Percentiles rank a stretch among this genome's conserved stretches.
phyloP scores from a whole-genome alignment of 2,329 filamentous ascomycete genomes.

The Phyllosticta ampelicida region DNA sequence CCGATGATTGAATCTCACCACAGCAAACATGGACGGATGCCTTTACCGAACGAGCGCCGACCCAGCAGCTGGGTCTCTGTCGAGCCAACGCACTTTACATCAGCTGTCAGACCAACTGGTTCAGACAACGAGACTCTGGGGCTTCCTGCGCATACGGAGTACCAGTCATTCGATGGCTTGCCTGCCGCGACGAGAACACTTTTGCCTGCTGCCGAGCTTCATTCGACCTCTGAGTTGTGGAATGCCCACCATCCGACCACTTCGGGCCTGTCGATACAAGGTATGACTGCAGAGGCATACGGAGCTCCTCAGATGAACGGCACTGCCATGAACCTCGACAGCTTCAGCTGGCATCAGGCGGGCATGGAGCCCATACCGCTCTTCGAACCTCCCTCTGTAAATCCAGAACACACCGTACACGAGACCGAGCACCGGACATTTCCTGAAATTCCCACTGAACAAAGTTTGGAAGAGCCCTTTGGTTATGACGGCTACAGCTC shows the following conservation, averaged over 20 bases:
- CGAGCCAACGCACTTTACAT: not conserved
- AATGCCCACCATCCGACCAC: not conserved
- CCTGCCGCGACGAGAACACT: not conserved
- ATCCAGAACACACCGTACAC: conserved; percentile 16
- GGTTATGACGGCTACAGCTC: conserved; percentile 10
- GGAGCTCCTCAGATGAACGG: conserved; percentile 2
- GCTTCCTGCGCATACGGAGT: not conserved
- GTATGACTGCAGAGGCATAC: conserved; percentile 9
- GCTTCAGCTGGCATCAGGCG: conserved; percentile 2
- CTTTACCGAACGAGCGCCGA: not conserved
- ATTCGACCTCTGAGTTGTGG: conserved; percentile 3
- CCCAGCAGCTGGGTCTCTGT: conserved; percentile 2
- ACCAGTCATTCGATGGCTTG: not conserved
- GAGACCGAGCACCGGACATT: conserved; percentile 12
- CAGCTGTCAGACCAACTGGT: not conserved
- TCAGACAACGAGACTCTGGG: conserved; percentile 3
- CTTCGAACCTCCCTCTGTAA: conserved; percentile 6
- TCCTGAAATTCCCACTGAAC: conserved; percentile 7
- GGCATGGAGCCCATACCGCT: conserved; percentile 8
- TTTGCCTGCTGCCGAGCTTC: conserved; percentile 7
- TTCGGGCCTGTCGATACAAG: conserved; percentile 3
- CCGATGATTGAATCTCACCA: not conserved
- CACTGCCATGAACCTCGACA: conserved; percentile 7
- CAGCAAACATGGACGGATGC: not conserved
- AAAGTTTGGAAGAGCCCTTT: conserved; percentile 10